A percentile compares a stretch with the other conserved stretches of the same genome.
These are phyloP conservation scores for Phytophthora pistaciae DNA, from an alignment of 352 stramenopile genomes.

Conservation along the genomic window DNA sequence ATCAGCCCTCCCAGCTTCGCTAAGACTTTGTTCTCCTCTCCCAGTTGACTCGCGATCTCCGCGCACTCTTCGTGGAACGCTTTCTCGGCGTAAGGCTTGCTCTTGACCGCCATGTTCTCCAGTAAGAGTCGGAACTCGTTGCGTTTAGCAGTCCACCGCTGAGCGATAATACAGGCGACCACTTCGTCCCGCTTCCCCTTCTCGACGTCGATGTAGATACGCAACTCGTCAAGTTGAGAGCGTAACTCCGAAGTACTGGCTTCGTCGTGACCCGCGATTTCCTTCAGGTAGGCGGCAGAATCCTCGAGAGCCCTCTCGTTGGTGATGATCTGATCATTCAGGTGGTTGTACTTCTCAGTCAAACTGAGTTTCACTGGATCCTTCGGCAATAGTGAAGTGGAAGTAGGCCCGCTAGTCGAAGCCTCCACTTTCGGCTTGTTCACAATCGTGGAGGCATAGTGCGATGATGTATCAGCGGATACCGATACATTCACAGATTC, in stretches of 20 bases:
- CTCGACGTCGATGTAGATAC: constrained; percentile 38
- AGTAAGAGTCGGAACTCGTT: constrained; percentile 15
- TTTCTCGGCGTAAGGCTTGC: constrained; percentile 17
- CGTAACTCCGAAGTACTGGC: constrained; percentile 27
- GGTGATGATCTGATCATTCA: constrained; percentile 41
- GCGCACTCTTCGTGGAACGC: constrained; percentile 26
- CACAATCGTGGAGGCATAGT: neutral
- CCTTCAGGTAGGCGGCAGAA: constrained; percentile 32
- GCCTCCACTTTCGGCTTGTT: neutral
- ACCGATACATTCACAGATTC: neutral
- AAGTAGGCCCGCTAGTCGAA: neutral
- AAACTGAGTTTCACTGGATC: constrained; percentile 26
- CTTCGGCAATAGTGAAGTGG: neutral
- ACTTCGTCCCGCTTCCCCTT: constrained; percentile 27
- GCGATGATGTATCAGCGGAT: neutral
- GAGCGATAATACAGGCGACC: constrained; percentile 18
- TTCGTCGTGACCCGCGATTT: constrained; percentile 30
- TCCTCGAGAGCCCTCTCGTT: constrained; percentile 45
- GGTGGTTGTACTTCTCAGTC: constrained; percentile 39
- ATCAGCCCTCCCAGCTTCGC: constrained; percentile 14
- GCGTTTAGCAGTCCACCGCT: constrained; percentile 11
- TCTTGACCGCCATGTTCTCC: constrained; percentile 14
- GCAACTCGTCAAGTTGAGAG: constrained; percentile 42
- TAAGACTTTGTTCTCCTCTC: constrained; percentile 12
- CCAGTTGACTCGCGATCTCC: constrained; percentile 20